A percentile compares a stretch with the other conserved stretches of the same genome.
Conservation (phyloP, 2,329 filamentous ascomycete species). For the Ophiobolus disseminans region DNA sequence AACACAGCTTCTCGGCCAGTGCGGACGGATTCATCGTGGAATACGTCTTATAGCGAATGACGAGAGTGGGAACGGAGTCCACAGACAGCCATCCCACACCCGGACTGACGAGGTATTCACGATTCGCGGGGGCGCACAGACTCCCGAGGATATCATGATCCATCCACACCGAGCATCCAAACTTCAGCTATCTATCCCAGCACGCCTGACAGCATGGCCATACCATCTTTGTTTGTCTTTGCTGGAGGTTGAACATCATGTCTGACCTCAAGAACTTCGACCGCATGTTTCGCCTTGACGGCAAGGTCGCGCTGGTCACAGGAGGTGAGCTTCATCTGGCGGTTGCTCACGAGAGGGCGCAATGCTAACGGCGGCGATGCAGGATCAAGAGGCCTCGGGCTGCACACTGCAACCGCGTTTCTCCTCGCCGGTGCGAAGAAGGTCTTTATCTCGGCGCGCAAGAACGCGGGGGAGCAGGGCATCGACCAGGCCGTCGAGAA, state of each 20-base stretch:
- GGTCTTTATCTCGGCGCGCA: conserved; percentile 50
- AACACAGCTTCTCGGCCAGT: neutral
- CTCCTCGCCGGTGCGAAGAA: conserved; percentile 50
- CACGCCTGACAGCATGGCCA: conserved; percentile 18
- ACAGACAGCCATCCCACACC: conserved; percentile 27
- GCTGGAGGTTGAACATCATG: conserved; percentile 26
- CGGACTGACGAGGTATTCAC: conserved; percentile 13
- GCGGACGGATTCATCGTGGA: conserved; percentile 9
- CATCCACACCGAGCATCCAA: conserved; percentile 32
- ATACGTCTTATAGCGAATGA: conserved; percentile 17
- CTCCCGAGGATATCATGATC: conserved; percentile 37
- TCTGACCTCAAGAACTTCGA: conserved; percentile 43
- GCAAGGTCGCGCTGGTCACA: conserved; percentile 48
- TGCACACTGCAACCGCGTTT: conserved; percentile 50
- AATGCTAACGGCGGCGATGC: neutral
- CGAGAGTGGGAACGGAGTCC: conserved; percentile 12
- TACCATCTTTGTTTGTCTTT: neutral
- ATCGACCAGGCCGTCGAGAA: conserved; percentile 49
- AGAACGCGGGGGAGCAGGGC: conserved; percentile 46
- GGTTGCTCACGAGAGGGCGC: neutral
- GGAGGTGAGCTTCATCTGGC: conserved; percentile 32
- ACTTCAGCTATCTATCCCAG: conserved; percentile 16
- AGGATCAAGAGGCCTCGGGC: conserved; percentile 51
- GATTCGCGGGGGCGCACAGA: conserved; percentile 27
- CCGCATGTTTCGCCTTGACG: conserved; percentile 47